Conservation (phyloP, 2,329 filamentous ascomycete species). For the Stagonosporopsis vannaccii region DNA sequence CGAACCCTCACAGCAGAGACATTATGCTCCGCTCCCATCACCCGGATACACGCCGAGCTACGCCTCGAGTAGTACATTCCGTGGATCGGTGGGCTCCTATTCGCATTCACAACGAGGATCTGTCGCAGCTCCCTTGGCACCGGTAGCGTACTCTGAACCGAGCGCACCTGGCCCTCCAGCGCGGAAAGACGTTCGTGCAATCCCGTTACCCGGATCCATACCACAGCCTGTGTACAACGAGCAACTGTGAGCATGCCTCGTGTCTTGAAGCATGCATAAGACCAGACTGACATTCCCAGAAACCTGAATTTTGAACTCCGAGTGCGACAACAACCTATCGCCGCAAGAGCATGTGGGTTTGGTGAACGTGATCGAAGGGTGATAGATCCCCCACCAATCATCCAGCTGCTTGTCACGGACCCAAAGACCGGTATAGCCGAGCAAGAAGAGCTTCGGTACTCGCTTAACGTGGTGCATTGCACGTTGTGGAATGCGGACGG, state of each 20-base stretch:
- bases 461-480: slow-evolving; percentile 77
- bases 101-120: slow-evolving; percentile 48
- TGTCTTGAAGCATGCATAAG: slow-evolving; percentile 22
- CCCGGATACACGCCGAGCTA: slow-evolving; percentile 51
- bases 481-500: slow-evolving; percentile 76
- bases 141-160: slow-evolving; percentile 44
- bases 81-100: slow-evolving; percentile 48
- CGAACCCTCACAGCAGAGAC: slow-evolving; percentile 43
- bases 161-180: slow-evolving; percentile 39
- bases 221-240: slow-evolving; percentile 50
- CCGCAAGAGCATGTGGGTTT: slow-evolving; percentile 82
- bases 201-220: slow-evolving; percentile 48
- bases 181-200: slow-evolving; percentile 37
- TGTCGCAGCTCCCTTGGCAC: slow-evolving; percentile 40
- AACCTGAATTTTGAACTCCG: slow-evolving; percentile 58
- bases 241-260: slow-evolving; percentile 46
- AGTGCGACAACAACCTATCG: slow-evolving; percentile 79
- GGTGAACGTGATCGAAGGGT: slow-evolving; percentile 82
- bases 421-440: slow-evolving; percentile 58
- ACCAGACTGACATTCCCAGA: slow-evolving; percentile 36
- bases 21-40: slow-evolving; percentile 47
- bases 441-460: slow-evolving; percentile 68
- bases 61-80: slow-evolving; percentile 49
- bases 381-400: slow-evolving; percentile 83
- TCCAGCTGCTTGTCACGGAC: slow-evolving; percentile 73